Evolutionary conservation across 192 early-diverging fungal species (phyloP), one percentile per base, ranked within the genome.

Genomic region (Entophlyctis luteolus): DNA sequence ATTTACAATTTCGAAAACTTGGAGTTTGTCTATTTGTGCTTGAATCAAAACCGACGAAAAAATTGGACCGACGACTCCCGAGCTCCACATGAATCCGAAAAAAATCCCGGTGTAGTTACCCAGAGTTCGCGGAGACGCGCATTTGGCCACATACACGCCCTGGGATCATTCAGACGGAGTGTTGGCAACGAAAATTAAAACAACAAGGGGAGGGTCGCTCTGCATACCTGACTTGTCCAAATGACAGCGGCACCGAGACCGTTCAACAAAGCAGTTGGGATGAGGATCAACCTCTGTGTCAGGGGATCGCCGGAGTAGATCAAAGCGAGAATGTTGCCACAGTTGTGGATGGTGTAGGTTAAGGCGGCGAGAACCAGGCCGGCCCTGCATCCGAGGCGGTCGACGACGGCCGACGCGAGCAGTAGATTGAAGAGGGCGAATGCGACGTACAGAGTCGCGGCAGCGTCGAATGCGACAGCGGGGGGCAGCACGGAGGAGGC

Each of bases 361-460:
- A 59, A 34, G 20, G 68, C 37, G 8, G 68, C 28, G 0, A 62
- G 3, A 36, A 70, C 59, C 20, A 70, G 58, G 23, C 47, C 47
- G 3, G 48, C 46, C 16, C 58, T 20, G 2, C 29, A 38, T 28
- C 68, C 68, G 36, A 70, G 35, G 16, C 20, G 12, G 34, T 70
- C 68, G 6, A 70, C 68, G 10, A 62, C 39, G 2, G 47, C 25
- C 14, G 68, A 58, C 16, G 68, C 68, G 33, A 42, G 4, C n/a
- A 62, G 37, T 2, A 70, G 47, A 37, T 70, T 70, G 45, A 39
- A 70, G 4, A 70, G 32, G 5, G 68, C 56, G 38, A 70, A 70
- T 2, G 58, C 38, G 23, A 62, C 29, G 48, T 70, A 70, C 31
- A 70, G 32, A 32, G 58, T 35, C 35, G 39, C 58, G 1, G 45